Base-by-base conservation (phyloP, 2,329 filamentous ascomycete species). In the Gaeumannomyces sp. region DNA sequence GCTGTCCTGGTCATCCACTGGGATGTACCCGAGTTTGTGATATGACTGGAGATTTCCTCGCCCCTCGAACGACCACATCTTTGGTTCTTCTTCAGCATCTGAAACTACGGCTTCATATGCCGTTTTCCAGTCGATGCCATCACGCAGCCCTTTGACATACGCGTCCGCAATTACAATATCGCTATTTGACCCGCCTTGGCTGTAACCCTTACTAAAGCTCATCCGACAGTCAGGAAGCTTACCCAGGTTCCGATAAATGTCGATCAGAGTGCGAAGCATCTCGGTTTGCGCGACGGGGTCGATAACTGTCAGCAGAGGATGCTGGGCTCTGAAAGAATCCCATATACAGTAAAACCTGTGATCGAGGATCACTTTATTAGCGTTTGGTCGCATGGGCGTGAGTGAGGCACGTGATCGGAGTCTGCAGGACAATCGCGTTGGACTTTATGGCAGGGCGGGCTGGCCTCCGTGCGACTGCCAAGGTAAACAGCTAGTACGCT, bases 211-310 rank as follows among this genome's bases (percentile, higher is more conserved):
- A 73, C 83, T 88, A 0, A 88, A 78, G 22, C 82, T 85, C 86
- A 90, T 90, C 61, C 86, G 83, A 70, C 87, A 90, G 72, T 90
- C 88, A 0, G 88, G 88, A 6, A 90, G 74, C 75, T 85, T 89
- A 1, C 87, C 88, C 71, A 87, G 82, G 71, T 88, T 80, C 62
- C 79, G 77, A 70, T 89, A 90, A 13, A 84, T 89, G 68, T 90
- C 87, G 3, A 90, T 77, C 25, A 90, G 75, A 65, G 84, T 86
- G 59, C 85, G 81, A 33, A 89, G 79, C 82, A 90, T 88, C 65
- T 80, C 76, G 0, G 83, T 80, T 70, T 89, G 84, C 8, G 83
- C 82, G 4, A 75, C 64, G 0, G 88, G 87, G 69, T 90, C 87
- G 10, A 89, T 61, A 27, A 91, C 78, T 0, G 85, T 89, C 14